Conservation (phyloP, 495 filamentous ascomycete genomes). For the Neurospora pannonica region DNA sequence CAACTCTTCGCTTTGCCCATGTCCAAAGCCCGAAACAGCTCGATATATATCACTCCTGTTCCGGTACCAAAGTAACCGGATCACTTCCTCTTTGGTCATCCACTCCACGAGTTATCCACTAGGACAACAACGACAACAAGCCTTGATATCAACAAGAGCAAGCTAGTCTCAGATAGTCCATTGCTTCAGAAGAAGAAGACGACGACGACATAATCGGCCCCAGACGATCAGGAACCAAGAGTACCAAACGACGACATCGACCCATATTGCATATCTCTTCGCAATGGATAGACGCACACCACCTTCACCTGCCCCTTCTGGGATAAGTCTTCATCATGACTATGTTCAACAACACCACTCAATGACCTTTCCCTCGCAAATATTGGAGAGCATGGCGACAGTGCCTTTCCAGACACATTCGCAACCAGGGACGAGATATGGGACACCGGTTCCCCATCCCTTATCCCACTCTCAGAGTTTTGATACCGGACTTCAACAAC, state of each 20-base stretch:
- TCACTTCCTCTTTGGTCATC: not conserved
- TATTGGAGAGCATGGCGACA: not conserved
- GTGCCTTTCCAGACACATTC: constrained; percentile 25
- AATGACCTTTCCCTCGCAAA: constrained; percentile 20
- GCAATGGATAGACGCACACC: constrained; percentile 30
- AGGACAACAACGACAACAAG: not conserved
- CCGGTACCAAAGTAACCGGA: not conserved
- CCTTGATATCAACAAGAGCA: not conserved
- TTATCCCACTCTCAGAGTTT: constrained; percentile 10
- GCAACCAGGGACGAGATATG: constrained; percentile 34
- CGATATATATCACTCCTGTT: not conserved
- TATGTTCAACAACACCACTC: constrained; percentile 43
- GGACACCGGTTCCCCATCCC: constrained; percentile 26
- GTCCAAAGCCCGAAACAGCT: not conserved
- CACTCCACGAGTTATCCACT: not conserved
- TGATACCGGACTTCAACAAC: constrained; percentile 17
- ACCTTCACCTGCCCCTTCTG: constrained; percentile 33
- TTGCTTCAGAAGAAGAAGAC: not conserved
- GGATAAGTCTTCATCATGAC: constrained; percentile 33
- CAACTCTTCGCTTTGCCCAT: not conserved
- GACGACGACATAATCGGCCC: not conserved
- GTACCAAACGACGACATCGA: not conserved
- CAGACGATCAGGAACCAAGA: not conserved
- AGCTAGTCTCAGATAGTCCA: not conserved
- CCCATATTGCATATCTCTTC: not conserved